Evolutionary conservation across 768 basidiomycete species (phyloP).

Genomic region (Psilocybe subaeruginosa): DNA sequence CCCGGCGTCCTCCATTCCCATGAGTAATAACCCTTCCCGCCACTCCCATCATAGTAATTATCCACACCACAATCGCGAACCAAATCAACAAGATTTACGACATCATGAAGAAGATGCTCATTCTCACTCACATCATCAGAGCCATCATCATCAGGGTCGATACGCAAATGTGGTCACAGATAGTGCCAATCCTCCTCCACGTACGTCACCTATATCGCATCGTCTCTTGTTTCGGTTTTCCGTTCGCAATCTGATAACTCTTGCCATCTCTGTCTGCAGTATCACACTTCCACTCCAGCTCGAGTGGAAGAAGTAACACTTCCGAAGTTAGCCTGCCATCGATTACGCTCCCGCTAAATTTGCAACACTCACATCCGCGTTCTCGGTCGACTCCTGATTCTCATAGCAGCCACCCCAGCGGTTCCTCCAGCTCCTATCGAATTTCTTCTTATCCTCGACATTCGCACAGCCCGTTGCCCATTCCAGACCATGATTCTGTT

Average conservation of each 20-base stretch:
- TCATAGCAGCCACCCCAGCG: background rate
- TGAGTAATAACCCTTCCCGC: slow-evolving; percentile 31
- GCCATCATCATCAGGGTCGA: background rate
- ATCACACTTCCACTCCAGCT: background rate
- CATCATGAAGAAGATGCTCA: background rate
- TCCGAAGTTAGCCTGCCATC: background rate
- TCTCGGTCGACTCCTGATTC: background rate
- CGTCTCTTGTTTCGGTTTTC: background rate
- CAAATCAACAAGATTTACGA: background rate
- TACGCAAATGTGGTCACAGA: background rate
- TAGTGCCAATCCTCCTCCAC: background rate
- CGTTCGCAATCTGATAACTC: background rate
- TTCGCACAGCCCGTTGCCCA: no score
- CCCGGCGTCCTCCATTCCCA: slow-evolving; percentile 41
- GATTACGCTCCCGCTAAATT: background rate
- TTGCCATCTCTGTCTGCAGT: background rate
- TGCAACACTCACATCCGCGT: background rate
- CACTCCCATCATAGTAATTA: background rate
- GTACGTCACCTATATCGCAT: background rate
- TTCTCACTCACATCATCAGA: background rate
- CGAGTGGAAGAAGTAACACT: background rate
- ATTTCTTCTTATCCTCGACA: background rate
- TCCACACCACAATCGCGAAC: background rate
- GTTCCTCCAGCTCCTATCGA: background rate
- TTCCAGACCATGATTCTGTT: no score